Base-by-base conservation (phyloP, 208 protist genomes). In the Trypanosoma rangeli region DNA sequence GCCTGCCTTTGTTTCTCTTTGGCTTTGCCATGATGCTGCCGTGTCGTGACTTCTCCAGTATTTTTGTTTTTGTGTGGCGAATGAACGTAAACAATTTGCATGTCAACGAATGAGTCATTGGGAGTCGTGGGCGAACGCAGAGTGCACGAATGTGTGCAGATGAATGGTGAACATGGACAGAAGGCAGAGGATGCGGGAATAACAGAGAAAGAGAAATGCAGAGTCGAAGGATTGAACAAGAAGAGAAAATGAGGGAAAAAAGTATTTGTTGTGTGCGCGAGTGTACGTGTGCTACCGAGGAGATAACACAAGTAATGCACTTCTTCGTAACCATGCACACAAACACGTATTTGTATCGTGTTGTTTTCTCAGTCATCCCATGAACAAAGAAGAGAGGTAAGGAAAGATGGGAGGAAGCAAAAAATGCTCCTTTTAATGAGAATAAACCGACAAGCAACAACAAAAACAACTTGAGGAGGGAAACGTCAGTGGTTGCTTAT, bases 161-260 rank as follows among this genome's bases (percentile, higher is more conserved):
- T 42, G 4, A 42, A 4, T 42, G 37, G 37, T 42, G 10, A 13
- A 42, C 10, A 13, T 42, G 33, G 28, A 59, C 54, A 59, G n/a
- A 59, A 54, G 49, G n/a, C n/a, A n/a, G n/a, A n/a, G n/a, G n/a
- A n/a, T n/a, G n/a, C n/a, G n/a, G n/a, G n/a, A n/a, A n/a, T n/a
- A 20, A 26, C 5, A 26, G 7, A 54, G 49, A 54, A 54, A 15
- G 49, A 22, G 49, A 54, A 54, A 46, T 18, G 20, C n/a, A 16
- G 49, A 26, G 33, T 67, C 79, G 31, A 76, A 72, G 61, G 56
- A 69, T 46, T 69, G 5, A 48, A 65, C 31, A 20, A 53, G 48
- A 66, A 73, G 58, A 83, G 72, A 85, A n/a, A 85, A 79, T 54
- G 31, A 33, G 13, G 26, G 26, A 37, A 13, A 16, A 52, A 22